phyloP scores from a whole-genome alignment of 192 early-diverging fungal species.

The Coemansia sp. region DNA sequence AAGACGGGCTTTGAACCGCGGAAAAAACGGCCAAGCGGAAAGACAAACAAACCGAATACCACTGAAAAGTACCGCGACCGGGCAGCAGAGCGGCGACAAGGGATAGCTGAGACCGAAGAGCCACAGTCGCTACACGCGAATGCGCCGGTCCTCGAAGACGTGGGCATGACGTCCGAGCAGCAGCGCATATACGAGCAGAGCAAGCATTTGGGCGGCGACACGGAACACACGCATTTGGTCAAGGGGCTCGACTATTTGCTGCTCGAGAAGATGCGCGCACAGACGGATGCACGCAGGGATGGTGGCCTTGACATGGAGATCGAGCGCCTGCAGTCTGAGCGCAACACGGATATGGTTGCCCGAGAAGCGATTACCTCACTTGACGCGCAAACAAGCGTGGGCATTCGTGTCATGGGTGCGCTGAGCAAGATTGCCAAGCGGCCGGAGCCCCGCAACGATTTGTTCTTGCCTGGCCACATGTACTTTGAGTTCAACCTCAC shows the following conservation, averaged over 20 bases:
- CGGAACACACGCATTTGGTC: conserved; percentile 85
- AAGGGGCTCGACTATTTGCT: conserved; percentile 90
- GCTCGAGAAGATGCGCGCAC: conserved; percentile 65
- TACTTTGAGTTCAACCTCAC: conserved; percentile 64
- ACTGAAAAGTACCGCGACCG: conserved; percentile 74
- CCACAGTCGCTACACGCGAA: background rate
- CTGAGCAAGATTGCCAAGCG: conserved; percentile 21
- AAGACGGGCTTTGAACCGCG: background rate
- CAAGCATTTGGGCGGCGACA: conserved; percentile 88
- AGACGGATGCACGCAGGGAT: conserved; percentile 21
- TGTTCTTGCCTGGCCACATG: conserved; percentile 77
- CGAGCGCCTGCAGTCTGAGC: conserved; percentile 12
- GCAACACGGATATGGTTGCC: background rate
- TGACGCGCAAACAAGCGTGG: conserved; percentile 1
- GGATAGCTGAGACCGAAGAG: background rate
- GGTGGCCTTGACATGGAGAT: conserved; percentile 49
- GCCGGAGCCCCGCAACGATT: conserved; percentile 51
- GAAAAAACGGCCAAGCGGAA: background rate
- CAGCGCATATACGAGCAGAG: conserved; percentile 66
- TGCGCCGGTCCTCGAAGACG: background rate
- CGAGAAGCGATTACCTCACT: background rate
- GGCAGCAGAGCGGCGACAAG: conserved; percentile 81
- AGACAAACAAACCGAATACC: background rate
- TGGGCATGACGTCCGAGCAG: background rate
- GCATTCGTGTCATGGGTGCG: conserved; percentile 24